Evolutionary conservation across 129 eudicot genomes (phyloP), one percentile per base, ranked within the genome.

Genomic region (carrot (Daucus carota)): DNA sequence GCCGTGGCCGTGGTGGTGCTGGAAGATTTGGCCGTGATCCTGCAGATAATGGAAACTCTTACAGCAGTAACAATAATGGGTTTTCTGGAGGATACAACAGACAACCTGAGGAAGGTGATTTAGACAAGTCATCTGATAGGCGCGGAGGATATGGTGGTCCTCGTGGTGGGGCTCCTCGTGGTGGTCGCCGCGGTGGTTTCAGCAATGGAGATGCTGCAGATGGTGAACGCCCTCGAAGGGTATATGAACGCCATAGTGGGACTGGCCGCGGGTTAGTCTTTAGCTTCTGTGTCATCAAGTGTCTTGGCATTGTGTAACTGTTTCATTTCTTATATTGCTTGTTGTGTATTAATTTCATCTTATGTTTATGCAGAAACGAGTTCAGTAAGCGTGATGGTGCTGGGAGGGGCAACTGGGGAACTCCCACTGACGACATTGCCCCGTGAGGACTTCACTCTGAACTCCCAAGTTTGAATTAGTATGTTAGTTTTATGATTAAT

Each of bases 341-440:
- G 38, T 40, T 40, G 4, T 62, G 33, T 29, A 6, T 20, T 60
- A 15, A 36, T 59, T 42, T 11, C 31, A 48, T 46, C 42, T 15
- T 29, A 10, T 32, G 47, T 31, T 75, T 28, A 12, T 77, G 18
- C 77, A 93, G 98, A 76, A 85, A 70, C 66, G 98, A 90, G 76
- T 44, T 75, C 75, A 24, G 11, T 2, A 93, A 93, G 59, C 92
- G 95, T 75, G 96, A 93, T 36, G 98, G 98, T 31, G 86, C 95
- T 79, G 98, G 98, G 32, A 96, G 91, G 75, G 96, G 95, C 38
- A 93, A 93, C 70, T 90, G 98, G 96, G 98, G 96, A 75, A 79
- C 98, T 20, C 81, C 90, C 13, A 77, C 80, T 57, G 96, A 90
- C 77, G 96, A 88, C 33, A 83, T 89, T 75, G 60, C 82, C 3